Percentiles rank a stretch among this genome's conserved stretches.
phyloP scores from a whole-genome alignment of 352 stramenopile genomes.

The Globisporangium lucens region DNA sequence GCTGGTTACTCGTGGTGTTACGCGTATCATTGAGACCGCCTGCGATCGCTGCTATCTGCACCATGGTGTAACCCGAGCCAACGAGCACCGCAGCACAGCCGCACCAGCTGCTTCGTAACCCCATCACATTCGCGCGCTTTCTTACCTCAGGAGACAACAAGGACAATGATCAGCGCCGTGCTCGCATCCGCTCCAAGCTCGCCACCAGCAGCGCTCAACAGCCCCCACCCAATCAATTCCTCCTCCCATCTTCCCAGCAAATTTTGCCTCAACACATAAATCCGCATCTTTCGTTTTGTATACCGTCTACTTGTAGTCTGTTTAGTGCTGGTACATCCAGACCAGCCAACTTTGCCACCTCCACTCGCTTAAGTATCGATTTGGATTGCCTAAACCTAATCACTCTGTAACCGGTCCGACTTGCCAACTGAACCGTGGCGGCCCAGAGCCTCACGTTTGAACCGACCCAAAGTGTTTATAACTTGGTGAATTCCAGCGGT shows the following conservation, averaged over 20 bases:
- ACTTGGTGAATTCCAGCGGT: constrained; percentile 1
- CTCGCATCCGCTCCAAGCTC: not conserved
- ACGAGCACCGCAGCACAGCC: not conserved
- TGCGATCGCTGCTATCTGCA: not conserved
- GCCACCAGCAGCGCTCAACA: constrained; percentile 9
- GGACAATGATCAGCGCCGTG: constrained; percentile 43
- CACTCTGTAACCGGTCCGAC: not conserved
- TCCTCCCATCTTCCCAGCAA: constrained; percentile 20
- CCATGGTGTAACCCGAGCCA: not conserved
- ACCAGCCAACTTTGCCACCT: constrained; percentile 5
- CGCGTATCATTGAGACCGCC: not conserved
- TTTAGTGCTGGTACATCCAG: constrained; percentile 13
- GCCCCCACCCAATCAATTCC: constrained; percentile 23
- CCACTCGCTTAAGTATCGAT: constrained; percentile 5
- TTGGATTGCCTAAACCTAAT: not conserved
- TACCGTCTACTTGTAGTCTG: not conserved
- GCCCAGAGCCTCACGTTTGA: not conserved
- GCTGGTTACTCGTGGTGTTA: not conserved
- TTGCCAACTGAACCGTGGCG: not conserved
- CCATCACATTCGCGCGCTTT: constrained; percentile 11
- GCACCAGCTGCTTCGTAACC: not conserved
- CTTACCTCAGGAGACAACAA: constrained; percentile 79
- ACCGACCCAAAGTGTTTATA: not conserved
- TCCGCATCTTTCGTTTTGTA: constrained; percentile 17
- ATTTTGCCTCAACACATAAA: not conserved